phyloP scores from a whole-genome alignment of 2,329 filamentous ascomycete species.

The Chaetomium strumarium region DNA sequence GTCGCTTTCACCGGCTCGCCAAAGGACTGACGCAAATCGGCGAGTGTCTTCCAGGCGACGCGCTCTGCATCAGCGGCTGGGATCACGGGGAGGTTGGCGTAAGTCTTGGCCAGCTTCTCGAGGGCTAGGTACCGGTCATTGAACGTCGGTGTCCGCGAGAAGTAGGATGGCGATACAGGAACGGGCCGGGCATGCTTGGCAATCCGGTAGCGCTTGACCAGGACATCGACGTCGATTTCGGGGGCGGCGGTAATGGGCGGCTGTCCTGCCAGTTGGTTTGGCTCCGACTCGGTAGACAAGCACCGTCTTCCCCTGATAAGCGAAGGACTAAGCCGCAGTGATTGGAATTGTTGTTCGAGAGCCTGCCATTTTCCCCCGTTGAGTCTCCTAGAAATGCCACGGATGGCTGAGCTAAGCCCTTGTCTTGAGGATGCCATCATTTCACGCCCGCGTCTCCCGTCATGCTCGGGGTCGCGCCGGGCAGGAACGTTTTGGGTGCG shows the following conservation, averaged over 20 bases:
- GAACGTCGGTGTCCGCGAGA: slow-evolving; percentile 78
- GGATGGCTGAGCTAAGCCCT: slow-evolving; percentile 21
- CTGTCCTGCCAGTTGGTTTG: background rate
- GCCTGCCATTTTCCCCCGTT: slow-evolving; percentile 13
- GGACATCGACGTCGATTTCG: slow-evolving; percentile 21
- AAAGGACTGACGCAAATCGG: slow-evolving; percentile 65
- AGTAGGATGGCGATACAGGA: slow-evolving; percentile 88
- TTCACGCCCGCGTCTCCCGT: slow-evolving; percentile 16
- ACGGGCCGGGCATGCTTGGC: slow-evolving; percentile 62
- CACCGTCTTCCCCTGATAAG: slow-evolving; percentile 10
- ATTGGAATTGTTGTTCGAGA: slow-evolving; percentile 23
- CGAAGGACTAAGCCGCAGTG: slow-evolving; percentile 14
- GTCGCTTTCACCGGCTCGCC: slow-evolving; percentile 69
- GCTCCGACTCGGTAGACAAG: slow-evolving; percentile 16
- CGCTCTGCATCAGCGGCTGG: slow-evolving; percentile 60
- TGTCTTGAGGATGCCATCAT: slow-evolving; percentile 25
- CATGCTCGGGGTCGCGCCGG: slow-evolving; percentile 18
- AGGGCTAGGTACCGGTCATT: slow-evolving; percentile 77
- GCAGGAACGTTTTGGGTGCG: slow-evolving; percentile 10
- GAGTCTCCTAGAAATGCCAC: slow-evolving; percentile 15
- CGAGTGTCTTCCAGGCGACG: slow-evolving; percentile 73
- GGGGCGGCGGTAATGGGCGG: slow-evolving; percentile 14
- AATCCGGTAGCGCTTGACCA: slow-evolving; percentile 26
- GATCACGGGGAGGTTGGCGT: slow-evolving; percentile 66
- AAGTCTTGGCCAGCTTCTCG: slow-evolving; percentile 63